Conservation (phyloP, 106 monocot genomes). For the Allium sativum region DNA sequence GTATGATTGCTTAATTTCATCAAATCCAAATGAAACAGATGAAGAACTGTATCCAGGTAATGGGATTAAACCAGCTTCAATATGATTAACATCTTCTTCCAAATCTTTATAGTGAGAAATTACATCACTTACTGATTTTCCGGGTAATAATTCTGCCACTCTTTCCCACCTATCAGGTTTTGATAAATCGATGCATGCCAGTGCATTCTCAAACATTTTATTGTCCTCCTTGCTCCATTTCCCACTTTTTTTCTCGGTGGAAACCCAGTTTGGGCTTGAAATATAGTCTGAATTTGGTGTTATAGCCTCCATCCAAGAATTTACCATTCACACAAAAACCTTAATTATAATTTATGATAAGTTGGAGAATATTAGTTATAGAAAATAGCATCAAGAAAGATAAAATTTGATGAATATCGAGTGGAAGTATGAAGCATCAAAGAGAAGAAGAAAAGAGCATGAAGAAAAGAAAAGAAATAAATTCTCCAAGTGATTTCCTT, state of each 20-base stretch:
- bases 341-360: too few relatives aligned
- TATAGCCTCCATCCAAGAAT: conserved; percentile 18
- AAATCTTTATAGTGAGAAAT: conserved; percentile 49
- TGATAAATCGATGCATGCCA: conserved; percentile 38
- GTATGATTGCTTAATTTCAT: conserved; percentile 17
- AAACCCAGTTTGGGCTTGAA: conserved; percentile 25
- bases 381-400: too few relatives aligned
- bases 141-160: conserved; percentile 39
- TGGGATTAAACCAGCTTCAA: conserved; percentile 62
- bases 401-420: too few relatives aligned
- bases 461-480: too few relatives aligned
- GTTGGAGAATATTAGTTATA: too few relatives aligned
- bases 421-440: too few relatives aligned
- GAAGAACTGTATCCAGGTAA: conserved; percentile 36
- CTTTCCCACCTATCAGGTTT: conserved; percentile 52
- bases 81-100: conserved; percentile 58
- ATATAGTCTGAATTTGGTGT: conserved; percentile 18
- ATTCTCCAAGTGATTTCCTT: too few relatives aligned
- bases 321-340: background rate
- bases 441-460: too few relatives aligned
- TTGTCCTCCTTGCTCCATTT: conserved; percentile 60
- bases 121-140: conserved; percentile 50
- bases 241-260: conserved; percentile 3
- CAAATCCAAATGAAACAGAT: background rate
- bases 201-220: conserved; percentile 68